phyloP scores from a whole-genome alignment of 345 rosid genomes.

The Sonneratia caseolaris region DNA sequence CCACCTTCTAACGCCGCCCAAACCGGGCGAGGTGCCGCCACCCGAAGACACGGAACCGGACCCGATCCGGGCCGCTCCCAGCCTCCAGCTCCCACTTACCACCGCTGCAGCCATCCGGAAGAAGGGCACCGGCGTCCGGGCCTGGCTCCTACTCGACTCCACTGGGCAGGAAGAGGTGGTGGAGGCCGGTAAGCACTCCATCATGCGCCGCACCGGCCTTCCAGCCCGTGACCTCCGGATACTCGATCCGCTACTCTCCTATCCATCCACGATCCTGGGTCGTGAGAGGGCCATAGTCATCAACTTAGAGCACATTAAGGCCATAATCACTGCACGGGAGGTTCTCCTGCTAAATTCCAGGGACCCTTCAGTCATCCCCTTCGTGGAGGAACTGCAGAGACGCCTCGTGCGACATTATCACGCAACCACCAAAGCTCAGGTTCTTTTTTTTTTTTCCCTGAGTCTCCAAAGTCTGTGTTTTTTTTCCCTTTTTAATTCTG shows the following conservation, averaged over 20 bases:
- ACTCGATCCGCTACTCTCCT: slow-evolving; percentile 81
- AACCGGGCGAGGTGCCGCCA: slow-evolving; percentile 12
- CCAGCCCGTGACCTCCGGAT: slow-evolving; percentile 88
- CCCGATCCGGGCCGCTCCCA: slow-evolving; percentile 9
- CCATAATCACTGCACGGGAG: slow-evolving; percentile 84
- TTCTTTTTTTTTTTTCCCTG: slow-evolving; percentile 5
- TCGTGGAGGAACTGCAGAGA: slow-evolving; percentile 59
- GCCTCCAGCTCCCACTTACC: slow-evolving; percentile 14
- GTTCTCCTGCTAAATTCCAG: slow-evolving; percentile 67
- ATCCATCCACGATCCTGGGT: slow-evolving; percentile 80
- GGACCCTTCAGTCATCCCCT: slow-evolving; percentile 73
- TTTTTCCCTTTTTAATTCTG: neutral
- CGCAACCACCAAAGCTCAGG: slow-evolving; percentile 62
- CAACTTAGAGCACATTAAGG: slow-evolving; percentile 87
- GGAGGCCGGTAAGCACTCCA: slow-evolving; percentile 72
- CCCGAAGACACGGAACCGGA: slow-evolving; percentile 27
- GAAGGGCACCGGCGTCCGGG: slow-evolving; percentile 53
- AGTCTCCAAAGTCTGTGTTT: neutral
- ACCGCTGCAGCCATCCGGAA: slow-evolving; percentile 35
- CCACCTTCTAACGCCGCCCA: slow-evolving; percentile 6
- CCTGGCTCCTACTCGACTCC: slow-evolving; percentile 58
- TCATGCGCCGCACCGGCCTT: slow-evolving; percentile 91
- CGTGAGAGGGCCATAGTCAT: slow-evolving; percentile 85
- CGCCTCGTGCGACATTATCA: slow-evolving; percentile 52
- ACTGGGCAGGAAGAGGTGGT: slow-evolving; percentile 42